A percentile compares a stretch with the other conserved stretches of the same genome.
Conservation (phyloP, 208 protist species). For the Acanthamoeba healyi region DNA sequence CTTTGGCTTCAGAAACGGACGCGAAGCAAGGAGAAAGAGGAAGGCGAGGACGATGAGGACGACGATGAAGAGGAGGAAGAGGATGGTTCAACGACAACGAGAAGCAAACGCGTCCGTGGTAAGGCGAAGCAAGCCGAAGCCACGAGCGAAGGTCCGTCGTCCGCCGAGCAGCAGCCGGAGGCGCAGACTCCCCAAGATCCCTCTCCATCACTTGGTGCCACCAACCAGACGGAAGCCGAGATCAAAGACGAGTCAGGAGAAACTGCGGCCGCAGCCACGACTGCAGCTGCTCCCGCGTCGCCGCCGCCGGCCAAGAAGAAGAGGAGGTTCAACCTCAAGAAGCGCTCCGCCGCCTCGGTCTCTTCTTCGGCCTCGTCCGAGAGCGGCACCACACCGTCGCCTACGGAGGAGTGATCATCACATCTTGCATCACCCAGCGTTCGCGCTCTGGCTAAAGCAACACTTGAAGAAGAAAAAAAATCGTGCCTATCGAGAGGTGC, state of each 20-base stretch:
- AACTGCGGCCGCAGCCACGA: background rate
- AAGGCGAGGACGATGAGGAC: background rate
- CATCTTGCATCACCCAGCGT: background rate
- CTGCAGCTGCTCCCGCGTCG: background rate
- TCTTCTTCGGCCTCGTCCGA: no score
- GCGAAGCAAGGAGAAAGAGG: background rate
- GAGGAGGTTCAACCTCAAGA: conserved; percentile 20
- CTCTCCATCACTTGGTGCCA: no score
- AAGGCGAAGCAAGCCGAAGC: background rate
- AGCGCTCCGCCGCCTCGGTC: background rate
- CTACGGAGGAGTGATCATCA: no score
- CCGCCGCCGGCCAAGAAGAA: background rate
- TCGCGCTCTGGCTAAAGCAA: no score
- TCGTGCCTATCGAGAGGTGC: no score
- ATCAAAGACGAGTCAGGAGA: no score
- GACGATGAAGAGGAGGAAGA: background rate
- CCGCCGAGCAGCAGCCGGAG: no score
- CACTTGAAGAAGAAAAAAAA: background rate
- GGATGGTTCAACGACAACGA: background rate
- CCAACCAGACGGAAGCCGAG: background rate
- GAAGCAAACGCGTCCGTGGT: background rate
- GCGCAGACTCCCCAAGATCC: background rate
- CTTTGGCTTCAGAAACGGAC: background rate
- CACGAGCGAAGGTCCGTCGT: background rate
- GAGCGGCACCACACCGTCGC: no score